Evolutionary conservation across 2,329 filamentous ascomycete genomes (phyloP).

Genomic region (Cercospora zeina): DNA sequence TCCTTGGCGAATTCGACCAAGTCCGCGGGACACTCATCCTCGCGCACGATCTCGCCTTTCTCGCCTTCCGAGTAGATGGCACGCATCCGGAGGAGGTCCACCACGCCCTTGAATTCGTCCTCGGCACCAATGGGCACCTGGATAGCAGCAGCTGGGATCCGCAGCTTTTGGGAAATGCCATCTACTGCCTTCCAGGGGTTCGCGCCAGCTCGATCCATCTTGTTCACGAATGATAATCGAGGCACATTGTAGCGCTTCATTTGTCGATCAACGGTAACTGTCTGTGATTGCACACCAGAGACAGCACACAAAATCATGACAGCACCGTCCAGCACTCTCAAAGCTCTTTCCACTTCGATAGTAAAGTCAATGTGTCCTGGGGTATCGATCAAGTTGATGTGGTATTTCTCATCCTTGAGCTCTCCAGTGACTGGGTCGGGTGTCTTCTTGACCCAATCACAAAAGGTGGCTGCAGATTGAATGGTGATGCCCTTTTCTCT

Average conservation of each 20-base stretch:
- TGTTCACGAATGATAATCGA: constrained; percentile 94
- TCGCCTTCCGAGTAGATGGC: constrained; percentile 88
- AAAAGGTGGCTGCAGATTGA: constrained; percentile 96
- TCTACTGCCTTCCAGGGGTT: constrained; percentile 98
- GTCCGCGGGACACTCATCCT: constrained; percentile 80
- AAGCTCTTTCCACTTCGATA: constrained; percentile 93
- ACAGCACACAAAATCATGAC: constrained; percentile 99
- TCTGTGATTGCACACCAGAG: constrained; percentile 95
- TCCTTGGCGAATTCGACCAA: constrained; percentile 74
- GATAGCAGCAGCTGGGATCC: constrained; percentile 86
- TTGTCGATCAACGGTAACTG: constrained; percentile 95
- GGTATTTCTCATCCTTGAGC: constrained; percentile 84
- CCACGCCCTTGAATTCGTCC: constrained; percentile 86
- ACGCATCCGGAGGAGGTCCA: constrained; percentile 90
- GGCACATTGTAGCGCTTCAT: constrained; percentile 99
- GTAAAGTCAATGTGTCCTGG: constrained; percentile 99
- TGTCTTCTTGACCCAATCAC: constrained; percentile 85
- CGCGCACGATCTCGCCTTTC: constrained; percentile 71
- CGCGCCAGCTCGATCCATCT: constrained; percentile 98
- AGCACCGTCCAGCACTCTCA: constrained; percentile 92
- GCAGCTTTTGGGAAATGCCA: constrained; percentile 95
- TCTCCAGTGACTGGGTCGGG: constrained; percentile 55
- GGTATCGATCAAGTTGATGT: constrained; percentile 98
- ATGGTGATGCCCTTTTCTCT: constrained; percentile 99
- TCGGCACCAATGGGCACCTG: constrained; percentile 93